A percentile compares a stretch with the other conserved stretches of the same genome.
These are phyloP conservation scores for Hypoxylon sp. DNA, from an alignment of 2,329 filamentous ascomycete species.

Conservation along the genomic window DNA sequence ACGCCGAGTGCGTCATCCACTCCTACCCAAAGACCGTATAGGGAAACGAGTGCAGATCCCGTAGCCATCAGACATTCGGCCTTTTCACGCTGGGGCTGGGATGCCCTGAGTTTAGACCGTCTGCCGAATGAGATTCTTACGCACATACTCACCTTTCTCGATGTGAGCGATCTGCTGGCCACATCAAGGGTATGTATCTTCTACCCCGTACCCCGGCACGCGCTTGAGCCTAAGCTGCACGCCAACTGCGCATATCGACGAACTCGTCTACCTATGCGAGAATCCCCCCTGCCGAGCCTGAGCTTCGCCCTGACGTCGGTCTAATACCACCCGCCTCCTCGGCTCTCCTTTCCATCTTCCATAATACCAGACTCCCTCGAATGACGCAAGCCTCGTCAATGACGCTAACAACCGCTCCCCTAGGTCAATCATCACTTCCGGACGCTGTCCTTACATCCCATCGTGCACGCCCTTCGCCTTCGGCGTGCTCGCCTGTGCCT, in stretches of 20 bases:
- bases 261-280: background rate
- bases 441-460: constrained; percentile 67
- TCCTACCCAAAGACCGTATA: constrained; percentile 19
- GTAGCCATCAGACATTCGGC: constrained; percentile 28
- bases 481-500: constrained; percentile 63
- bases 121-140: constrained; percentile 66
- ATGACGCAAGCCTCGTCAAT: constrained; percentile 14
- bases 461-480: constrained; percentile 69
- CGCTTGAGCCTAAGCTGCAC: constrained; percentile 7
- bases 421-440: constrained; percentile 70
- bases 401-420: constrained; percentile 21
- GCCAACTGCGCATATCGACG: constrained; percentile 10
- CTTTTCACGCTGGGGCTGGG: constrained; percentile 38
- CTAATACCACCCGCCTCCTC: constrained; percentile 18
- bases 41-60: constrained; percentile 29
- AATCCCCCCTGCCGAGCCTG: constrained; percentile 14
- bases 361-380: constrained; percentile 3
- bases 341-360: constrained; percentile 2
- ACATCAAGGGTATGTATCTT: constrained; percentile 59
- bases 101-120: constrained; percentile 46
- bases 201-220: constrained; percentile 16
- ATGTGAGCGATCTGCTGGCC: constrained; percentile 64
- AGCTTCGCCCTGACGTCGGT: constrained; percentile 16
- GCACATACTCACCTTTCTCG: constrained; percentile 63
- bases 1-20: constrained; percentile 22